Base-by-base conservation (phyloP, 2,329 filamentous ascomycete genomes). In the Penicillium sp. region DNA sequence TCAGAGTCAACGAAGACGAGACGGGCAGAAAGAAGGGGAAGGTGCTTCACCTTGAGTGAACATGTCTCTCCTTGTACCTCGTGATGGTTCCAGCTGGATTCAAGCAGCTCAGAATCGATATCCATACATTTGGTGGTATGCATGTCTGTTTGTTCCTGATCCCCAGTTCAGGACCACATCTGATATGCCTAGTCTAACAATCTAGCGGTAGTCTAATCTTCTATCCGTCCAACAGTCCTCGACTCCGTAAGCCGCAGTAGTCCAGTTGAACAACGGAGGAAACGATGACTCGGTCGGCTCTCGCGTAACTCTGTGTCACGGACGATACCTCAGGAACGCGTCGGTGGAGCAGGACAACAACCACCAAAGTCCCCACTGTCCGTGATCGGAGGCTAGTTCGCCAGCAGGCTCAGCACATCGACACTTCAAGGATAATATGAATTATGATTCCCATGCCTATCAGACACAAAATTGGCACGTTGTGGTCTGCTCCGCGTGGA, bases 321-420 rank as follows among this genome's bases (percentile, higher is more conserved):
- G 28, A 22, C 47, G 39, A 57, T 61, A 57, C 47, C 66, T 69
- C 70, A 71, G 68, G 69, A 68, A 71, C 68, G 64, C 67, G 63
- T 66, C 57, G 42, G 69, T 71, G 69, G 69, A 63, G 66, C 65
- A 63, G 47, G 64, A 62, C 25, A 55, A 64, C 47, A 66, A 60
- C 35, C 35, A 55, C 22, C 37, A 48, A 53, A 53, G 50, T 37
- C 63, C 57, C 61, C 61, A 64, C 63, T 35, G 55, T 59, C 59
- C 62, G 63, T 59, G 58, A 61, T 63, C 56, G 63, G 63, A 65
- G 56, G 54, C 68, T 66, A 70, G 59, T 66, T 66, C 41, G 58
- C 28, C 38, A 38, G 53, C 55, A 55, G 20, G 20, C 20, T 20
- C 20, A 63, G 25, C 59, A n/a, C 22, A 31, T 47, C 25, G 31